Evolutionary conservation across 78 protist genomes (phyloP).

Genomic region (Dictyostelium purpureum): DNA sequence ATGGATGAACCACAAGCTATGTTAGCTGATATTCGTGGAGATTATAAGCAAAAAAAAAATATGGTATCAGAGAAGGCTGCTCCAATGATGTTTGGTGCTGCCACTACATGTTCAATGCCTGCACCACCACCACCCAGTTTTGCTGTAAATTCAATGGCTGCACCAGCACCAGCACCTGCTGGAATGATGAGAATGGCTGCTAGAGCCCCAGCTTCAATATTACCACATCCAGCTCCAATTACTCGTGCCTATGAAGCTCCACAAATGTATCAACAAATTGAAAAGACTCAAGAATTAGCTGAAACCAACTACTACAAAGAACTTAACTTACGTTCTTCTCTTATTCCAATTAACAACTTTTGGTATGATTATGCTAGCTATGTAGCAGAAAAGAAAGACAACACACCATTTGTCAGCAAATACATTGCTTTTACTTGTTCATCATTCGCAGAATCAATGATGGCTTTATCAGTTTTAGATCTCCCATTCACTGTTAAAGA

Average conservation of each 20-base stretch:
- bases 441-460: conserved; percentile 20
- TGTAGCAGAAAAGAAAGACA: background rate
- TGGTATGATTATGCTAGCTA: conserved; percentile 48
- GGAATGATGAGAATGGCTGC: background rate
- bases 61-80: background rate
- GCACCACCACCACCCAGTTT: background rate
- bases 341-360: conserved; percentile 21
- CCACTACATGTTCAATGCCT: background rate
- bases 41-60: background rate
- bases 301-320: conserved; percentile 72
- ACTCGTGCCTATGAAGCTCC: background rate
- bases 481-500: conserved; percentile 55
- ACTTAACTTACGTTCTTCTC: background rate
- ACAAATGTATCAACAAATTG: conserved; percentile 33
- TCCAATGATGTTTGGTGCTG: background rate
- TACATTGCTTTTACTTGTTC: conserved; percentile 17
- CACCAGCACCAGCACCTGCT: background rate
- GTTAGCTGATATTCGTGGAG: background rate
- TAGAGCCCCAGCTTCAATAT: background rate
- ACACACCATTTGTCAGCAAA: conserved; percentile 9
- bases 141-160: background rate
- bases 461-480: conserved; percentile 57
- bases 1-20: background rate
- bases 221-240: background rate
- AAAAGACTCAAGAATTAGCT: conserved; percentile 65